These are phyloP conservation scores for Neoboletus subvelutipes DNA, from an alignment of 768 basidiomycete genomes.

Conservation along the genomic window DNA sequence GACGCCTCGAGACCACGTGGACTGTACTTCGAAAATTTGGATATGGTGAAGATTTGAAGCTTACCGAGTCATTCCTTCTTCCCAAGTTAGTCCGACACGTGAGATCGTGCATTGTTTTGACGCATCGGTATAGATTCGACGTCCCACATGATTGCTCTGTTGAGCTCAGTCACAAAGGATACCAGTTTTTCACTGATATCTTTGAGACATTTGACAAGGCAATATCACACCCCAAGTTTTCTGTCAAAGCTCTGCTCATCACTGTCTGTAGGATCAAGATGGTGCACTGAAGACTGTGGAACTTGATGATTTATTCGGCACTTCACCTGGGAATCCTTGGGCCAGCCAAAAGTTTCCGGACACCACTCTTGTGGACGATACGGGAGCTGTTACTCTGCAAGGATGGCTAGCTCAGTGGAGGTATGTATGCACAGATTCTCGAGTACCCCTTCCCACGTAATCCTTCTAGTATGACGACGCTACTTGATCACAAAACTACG, in stretches of 20 bases:
- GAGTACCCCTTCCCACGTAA: conserved; percentile 1
- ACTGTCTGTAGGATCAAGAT: conserved; percentile 75
- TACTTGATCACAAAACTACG: conserved; percentile 90
- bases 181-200: conserved; percentile 95
- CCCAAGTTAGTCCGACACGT: conserved; percentile 68
- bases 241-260: conserved; percentile 1
- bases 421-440: conserved; percentile 41
- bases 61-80: conserved; percentile 83
- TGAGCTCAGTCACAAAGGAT: conserved; percentile 90
- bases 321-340: conserved; percentile 98
- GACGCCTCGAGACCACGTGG: conserved; percentile 96
- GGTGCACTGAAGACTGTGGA: conserved; percentile 85
- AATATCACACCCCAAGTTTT: conserved; percentile 1
- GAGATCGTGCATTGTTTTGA: conserved; percentile 9
- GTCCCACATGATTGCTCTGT: conserved; percentile 93
- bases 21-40: conserved; percentile 93
- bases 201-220: conserved; percentile 96
- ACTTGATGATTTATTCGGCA: conserved; percentile 86
- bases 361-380: conserved; percentile 82
- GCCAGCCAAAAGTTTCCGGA: conserved; percentile 86
- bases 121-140: conserved; percentile 65
- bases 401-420: conserved; percentile 99
- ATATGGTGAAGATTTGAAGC: conserved; percentile 89
- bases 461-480: conserved; percentile 83
- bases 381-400: conserved; percentile 91